A percentile compares a stretch with the other conserved stretches of the same genome.
phyloP scores from a whole-genome alignment of 768 basidiomycete genomes.

The Termitomyces eurrhizus region DNA sequence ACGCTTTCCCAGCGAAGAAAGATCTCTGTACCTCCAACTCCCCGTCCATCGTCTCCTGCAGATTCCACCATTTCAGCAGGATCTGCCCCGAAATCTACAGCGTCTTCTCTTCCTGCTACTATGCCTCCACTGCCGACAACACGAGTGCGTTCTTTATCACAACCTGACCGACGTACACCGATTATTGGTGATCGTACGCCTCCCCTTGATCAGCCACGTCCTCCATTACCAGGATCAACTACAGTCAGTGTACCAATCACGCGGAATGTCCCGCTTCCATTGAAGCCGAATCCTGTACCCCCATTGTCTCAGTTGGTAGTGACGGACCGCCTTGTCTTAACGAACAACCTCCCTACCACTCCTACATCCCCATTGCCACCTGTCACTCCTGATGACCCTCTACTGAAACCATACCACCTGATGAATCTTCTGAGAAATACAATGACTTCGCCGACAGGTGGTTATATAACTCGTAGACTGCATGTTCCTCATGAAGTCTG shows the following conservation, averaged over 20 bases:
- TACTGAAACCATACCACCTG: conserved; percentile 87
- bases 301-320: conserved; percentile 3
- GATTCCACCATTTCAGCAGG: conserved; percentile 42
- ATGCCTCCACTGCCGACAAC: conserved; percentile 32
- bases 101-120: conserved; percentile 38
- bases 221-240: conserved; percentile 44
- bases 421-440: conserved; percentile 78
- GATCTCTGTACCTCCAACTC: conserved; percentile 56
- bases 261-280: conserved; percentile 63
- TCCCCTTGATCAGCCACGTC: conserved; percentile 45
- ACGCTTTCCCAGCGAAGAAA: conserved; percentile 59
- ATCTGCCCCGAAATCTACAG: conserved; percentile 32
- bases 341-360: conserved; percentile 61
- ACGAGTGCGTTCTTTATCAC: conserved; percentile 69
- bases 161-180: conserved; percentile 71
- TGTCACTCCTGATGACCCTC: conserved; percentile 62
- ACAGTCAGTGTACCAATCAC: conserved; percentile 32
- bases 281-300: conserved; percentile 49
- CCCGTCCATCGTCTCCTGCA: conserved; percentile 49
- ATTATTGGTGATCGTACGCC: conserved; percentile 47
- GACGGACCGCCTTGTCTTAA: conserved; percentile 31
- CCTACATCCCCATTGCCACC: conserved; percentile 79
- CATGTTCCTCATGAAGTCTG: conserved; percentile 90
- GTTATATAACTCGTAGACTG: conserved; percentile 80
- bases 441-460: conserved; percentile 78